These are phyloP conservation scores for Leptomonas seymouri DNA, from an alignment of 208 protist genomes.

Conservation along the genomic window DNA sequence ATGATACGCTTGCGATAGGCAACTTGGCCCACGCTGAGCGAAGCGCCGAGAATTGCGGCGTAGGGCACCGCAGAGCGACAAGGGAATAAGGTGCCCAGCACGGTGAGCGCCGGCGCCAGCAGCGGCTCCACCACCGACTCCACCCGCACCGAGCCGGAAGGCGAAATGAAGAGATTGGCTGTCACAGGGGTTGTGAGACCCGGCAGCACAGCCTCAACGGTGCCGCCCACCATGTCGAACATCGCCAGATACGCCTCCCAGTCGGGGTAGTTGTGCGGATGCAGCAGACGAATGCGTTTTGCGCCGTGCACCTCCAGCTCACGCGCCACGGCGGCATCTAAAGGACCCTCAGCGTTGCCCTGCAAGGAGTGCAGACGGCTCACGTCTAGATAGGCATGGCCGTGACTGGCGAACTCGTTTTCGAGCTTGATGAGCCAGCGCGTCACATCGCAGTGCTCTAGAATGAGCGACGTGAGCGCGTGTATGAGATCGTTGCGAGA, in stretches of 20 bases:
- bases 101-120: constrained; percentile 85
- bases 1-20: constrained; percentile 84
- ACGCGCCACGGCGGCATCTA: constrained; percentile 40
- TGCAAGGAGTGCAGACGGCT: constrained; percentile 70
- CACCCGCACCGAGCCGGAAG: constrained; percentile 71
- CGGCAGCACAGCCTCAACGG: constrained; percentile 86
- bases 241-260: constrained; percentile 83
- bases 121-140: constrained; percentile 89
- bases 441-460: constrained; percentile 64
- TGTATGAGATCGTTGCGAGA: constrained; percentile 59
- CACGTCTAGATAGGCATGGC: constrained; percentile 90
- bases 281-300: constrained; percentile 79
- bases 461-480: constrained; percentile 68
- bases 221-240: constrained; percentile 82
- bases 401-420: constrained; percentile 84
- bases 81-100: constrained; percentile 78
- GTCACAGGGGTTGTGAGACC: constrained; percentile 55
- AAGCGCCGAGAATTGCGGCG: constrained; percentile 63
- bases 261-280: constrained; percentile 71
- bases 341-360: neutral
- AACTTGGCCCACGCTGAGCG: constrained; percentile 66
- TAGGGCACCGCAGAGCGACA: constrained; percentile 54
- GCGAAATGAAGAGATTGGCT: constrained; percentile 88
- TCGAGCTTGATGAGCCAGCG: constrained; percentile 93
- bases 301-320: constrained; percentile 77